phyloP scores from a whole-genome alignment of 78 protist genomes.

The Dictyostelium firmibasis region DNA sequence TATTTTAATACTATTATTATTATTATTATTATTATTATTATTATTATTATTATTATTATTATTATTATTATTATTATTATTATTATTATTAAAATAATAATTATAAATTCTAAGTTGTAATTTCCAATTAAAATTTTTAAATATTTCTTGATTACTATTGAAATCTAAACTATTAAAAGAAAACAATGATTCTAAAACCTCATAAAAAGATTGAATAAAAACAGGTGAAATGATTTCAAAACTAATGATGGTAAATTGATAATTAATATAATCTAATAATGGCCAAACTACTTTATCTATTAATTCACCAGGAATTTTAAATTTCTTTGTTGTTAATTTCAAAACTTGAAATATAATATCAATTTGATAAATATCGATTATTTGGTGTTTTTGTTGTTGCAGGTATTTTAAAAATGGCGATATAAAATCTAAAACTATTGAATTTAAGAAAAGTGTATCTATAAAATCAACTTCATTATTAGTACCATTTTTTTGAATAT shows the following conservation, averaged over 20 bases:
- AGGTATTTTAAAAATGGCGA: background rate
- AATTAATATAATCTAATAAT: background rate
- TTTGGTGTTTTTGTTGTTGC: background rate
- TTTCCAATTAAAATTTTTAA: background rate
- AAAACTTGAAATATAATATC: background rate
- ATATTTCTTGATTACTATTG: background rate
- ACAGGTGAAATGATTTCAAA: background rate
- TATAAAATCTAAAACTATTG: background rate
- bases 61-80: background rate
- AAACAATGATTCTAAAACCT: background rate
- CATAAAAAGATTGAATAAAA: background rate
- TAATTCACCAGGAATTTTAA: background rate
- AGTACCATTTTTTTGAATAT: background rate
- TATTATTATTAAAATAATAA: background rate
- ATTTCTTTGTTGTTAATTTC: background rate
- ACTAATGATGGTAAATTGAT: background rate
- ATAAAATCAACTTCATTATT: background rate
- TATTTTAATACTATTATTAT: background rate
- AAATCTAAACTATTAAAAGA: background rate
- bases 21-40: background rate
- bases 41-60: background rate
- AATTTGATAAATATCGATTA: background rate
- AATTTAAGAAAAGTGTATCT: background rate
- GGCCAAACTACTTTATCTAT: background rate
- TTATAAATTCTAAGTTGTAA: conserved; percentile 2